Evolutionary conservation across 2,329 filamentous ascomycete species (phyloP), one percentile per base, ranked within the genome.

Genomic region (Clarireedia hainanense): DNA sequence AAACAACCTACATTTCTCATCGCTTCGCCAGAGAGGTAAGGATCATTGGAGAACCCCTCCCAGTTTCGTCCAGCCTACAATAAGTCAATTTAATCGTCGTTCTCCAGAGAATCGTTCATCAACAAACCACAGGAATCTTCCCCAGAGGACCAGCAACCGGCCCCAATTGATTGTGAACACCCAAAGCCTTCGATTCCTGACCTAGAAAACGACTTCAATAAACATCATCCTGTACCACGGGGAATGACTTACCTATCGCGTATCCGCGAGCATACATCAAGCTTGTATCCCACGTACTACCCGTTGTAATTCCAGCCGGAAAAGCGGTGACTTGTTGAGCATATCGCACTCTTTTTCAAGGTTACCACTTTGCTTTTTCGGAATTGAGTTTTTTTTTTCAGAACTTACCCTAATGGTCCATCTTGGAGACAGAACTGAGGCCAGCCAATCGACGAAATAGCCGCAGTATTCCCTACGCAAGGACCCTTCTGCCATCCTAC

Each of bases 41-140:
- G 88, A 66, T 95, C 89, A 1, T 84, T 76, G 0, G 87, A 86
- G 67, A 92, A 94, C 0, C 84, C 88, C 69, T 94, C 89, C 89
- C 89, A 95, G 67, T 89, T 91, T 39, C 89, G 76, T 0, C 89
- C 89, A 34, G 83, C 89, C 48, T 80, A 76, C 89, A 76, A 0
- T 89, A 89, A 34, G 83, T 89, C 47, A 80, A 76, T 30, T 50
- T 7, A 42, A 85, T 79, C 27, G 86, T 86, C 24, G 89, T 70
- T 3, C 86, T 26, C 84, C 0, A 86, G 14, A 40, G 6, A 6
- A 46, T 14, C 10, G 2, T 46, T 10, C 6, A 10, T 46, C 36
- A 36, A 47, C 57, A 12, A 55, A 63, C 64, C 26, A 51, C 59
- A 27, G 88, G 84, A 65, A 85, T 80, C 64, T 88, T 83, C 6